Conservation (phyloP, 768 basidiomycete species). For the Tricholoma terreum region DNA sequence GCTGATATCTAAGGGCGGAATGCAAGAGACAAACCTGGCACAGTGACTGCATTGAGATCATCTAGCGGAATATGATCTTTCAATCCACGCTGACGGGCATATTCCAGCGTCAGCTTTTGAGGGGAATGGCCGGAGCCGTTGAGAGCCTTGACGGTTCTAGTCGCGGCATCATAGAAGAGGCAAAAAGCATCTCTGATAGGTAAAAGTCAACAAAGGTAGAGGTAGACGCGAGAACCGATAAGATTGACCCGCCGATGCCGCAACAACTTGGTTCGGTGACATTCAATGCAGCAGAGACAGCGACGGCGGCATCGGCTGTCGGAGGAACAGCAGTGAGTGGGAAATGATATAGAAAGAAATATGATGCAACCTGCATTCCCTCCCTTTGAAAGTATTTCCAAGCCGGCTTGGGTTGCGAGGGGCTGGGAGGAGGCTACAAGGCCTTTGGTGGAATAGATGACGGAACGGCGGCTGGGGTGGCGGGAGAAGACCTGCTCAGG, state of each 20-base stretch:
- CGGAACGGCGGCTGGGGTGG: constrained; percentile 83
- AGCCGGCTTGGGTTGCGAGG: constrained; percentile 84
- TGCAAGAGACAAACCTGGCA: constrained; percentile 52
- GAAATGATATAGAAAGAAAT: neutral
- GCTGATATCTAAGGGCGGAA: neutral
- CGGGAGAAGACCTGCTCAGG: constrained; percentile 64
- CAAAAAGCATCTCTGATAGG: constrained; percentile 79
- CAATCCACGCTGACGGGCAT: constrained; percentile 67
- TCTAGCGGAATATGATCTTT: constrained; percentile 71
- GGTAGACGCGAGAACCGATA: constrained; percentile 10
- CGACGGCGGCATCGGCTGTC: constrained; percentile 90
- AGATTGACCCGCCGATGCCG: constrained; percentile 84
- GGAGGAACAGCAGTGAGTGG: neutral
- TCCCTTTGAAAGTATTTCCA: constrained; percentile 88
- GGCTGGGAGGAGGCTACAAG: constrained; percentile 90
- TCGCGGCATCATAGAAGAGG: constrained; percentile 83
- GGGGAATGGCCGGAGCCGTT: constrained; percentile 94
- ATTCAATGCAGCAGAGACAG: constrained; percentile 88
- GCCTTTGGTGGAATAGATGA: constrained; percentile 84
- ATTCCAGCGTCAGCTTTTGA: constrained; percentile 70
- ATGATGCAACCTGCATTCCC: constrained; percentile 81
- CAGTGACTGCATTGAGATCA: constrained; percentile 89
- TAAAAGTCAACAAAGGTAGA: constrained; percentile 2
- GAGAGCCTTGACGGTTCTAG: constrained; percentile 79
- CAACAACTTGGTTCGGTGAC: constrained; percentile 86